Conservation (phyloP, 1,284 basidiomycete species). For the Dichomitus squalens region DNA sequence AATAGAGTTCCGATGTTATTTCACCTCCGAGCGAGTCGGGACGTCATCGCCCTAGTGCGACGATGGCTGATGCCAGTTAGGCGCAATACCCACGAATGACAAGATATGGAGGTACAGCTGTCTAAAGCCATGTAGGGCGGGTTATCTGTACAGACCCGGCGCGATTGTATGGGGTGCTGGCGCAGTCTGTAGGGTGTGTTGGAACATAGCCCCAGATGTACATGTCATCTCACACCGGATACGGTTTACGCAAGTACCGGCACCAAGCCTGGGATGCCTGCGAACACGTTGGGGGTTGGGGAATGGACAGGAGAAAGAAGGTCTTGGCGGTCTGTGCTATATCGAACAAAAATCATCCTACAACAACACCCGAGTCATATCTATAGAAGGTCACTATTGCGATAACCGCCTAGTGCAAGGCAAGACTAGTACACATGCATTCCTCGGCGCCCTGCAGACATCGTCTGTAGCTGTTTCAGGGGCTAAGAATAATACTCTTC, state of each 20-base stretch:
- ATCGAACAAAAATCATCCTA: constrained; percentile 18
- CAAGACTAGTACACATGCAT: neutral
- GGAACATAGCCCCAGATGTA: constrained; percentile 1
- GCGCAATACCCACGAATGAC: neutral
- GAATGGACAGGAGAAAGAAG: neutral
- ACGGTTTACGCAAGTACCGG: constrained; percentile 9
- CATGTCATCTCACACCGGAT: constrained; percentile 17
- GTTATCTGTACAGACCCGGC: constrained; percentile 1
- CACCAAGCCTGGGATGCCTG: constrained; percentile 7
- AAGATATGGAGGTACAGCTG: neutral
- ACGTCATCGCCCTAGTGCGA: neutral
- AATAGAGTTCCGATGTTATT: neutral
- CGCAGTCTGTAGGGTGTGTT: constrained; percentile 2
- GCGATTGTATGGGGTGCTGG: constrained; percentile 8
- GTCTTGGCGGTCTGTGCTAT: constrained; percentile 18
- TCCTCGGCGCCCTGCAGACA: neutral
- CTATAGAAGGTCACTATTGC: neutral
- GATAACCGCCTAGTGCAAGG: neutral
- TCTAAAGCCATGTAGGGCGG: neutral
- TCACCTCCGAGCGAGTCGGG: neutral
- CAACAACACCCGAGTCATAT: constrained; percentile 14
- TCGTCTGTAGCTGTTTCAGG: neutral
- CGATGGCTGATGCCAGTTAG: neutral
- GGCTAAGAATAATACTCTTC: constrained; percentile 44
- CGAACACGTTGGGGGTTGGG: neutral